Evolutionary conservation across 208 protist genomes (phyloP).

Genomic region (Wallacemonas collosoma): DNA sequence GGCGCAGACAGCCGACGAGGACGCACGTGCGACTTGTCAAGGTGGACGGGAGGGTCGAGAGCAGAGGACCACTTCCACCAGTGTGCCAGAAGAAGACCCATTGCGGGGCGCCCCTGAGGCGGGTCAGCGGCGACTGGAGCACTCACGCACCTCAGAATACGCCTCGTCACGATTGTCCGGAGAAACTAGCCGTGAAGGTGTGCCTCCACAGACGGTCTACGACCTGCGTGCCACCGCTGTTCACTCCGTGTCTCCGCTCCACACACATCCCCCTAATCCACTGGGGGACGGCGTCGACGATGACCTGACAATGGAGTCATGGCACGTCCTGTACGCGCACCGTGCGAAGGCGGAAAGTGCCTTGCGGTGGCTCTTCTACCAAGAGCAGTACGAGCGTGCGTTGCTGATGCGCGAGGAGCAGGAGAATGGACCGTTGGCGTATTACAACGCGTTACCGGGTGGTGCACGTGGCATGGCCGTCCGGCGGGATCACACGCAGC

Average conservation of each 20-base stretch:
- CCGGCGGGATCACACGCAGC: constrained; percentile 18
- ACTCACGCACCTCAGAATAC: too few species aligned
- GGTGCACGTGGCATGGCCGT: constrained; percentile 25
- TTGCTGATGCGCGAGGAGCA: constrained; percentile 33
- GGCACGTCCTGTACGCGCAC: constrained; percentile 10
- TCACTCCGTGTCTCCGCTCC: background rate
- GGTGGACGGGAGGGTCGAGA: too few species aligned
- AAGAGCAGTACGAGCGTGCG: constrained; percentile 53
- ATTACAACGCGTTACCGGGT: constrained; percentile 27
- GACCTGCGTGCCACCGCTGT: background rate
- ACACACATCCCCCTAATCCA: background rate
- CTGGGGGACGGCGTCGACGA: background rate
- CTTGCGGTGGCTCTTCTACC: constrained; percentile 48
- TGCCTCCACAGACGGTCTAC: too few species aligned
- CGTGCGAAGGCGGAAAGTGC: background rate
- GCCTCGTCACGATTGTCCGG: too few species aligned
- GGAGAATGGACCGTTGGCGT: constrained; percentile 29
- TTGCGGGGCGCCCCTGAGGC: too few species aligned
- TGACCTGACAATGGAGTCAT: constrained; percentile 1
- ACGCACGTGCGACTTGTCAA: too few species aligned
- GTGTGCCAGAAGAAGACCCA: too few species aligned
- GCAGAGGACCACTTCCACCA: too few species aligned
- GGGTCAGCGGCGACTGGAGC: too few species aligned
- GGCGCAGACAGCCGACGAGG: too few species aligned
- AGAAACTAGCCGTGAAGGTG: too few species aligned